These are phyloP conservation scores for Avena sativa DNA, from an alignment of 176 grass and related monocot species.

Conservation along the genomic window DNA sequence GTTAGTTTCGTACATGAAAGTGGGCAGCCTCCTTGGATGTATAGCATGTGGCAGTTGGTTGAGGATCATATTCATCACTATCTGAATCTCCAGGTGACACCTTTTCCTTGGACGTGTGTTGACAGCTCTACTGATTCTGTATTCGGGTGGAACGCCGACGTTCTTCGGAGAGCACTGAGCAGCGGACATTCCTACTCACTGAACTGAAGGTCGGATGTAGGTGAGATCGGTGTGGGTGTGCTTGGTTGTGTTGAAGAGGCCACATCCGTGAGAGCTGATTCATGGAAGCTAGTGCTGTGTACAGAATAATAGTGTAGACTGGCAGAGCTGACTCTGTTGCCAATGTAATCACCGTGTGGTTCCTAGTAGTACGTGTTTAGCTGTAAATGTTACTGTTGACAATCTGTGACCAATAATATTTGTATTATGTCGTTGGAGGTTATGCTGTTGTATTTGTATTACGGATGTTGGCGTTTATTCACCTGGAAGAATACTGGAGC, in stretches of 20 bases:
- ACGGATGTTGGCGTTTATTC: background rate
- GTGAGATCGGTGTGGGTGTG: background rate
- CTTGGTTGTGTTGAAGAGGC: background rate
- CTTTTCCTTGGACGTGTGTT: conserved; percentile 76
- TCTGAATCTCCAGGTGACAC: conserved; percentile 84
- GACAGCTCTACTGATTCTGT: conserved; percentile 77
- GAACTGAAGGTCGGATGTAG: background rate
- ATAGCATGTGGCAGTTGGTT: conserved; percentile 14
- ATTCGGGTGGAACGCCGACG: conserved; percentile 70
- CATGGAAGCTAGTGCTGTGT: background rate
- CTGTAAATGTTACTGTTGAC: too few species aligned
- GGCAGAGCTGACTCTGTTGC: background rate
- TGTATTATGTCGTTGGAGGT: background rate
- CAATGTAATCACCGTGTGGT: background rate
- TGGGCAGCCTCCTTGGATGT: background rate
- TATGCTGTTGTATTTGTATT: background rate
- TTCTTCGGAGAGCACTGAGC: conserved; percentile 68
- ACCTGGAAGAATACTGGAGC: background rate
- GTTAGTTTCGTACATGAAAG: background rate
- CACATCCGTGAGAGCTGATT: background rate
- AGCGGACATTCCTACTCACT: conserved; percentile 68
- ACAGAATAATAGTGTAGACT: conserved; percentile 22
- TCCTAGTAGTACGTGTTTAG: background rate
- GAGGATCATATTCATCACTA: conserved; percentile 48
- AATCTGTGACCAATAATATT: too few species aligned